Conservation (phyloP, 176 grass and related monocot genomes). For the Zoysia japonica region DNA sequence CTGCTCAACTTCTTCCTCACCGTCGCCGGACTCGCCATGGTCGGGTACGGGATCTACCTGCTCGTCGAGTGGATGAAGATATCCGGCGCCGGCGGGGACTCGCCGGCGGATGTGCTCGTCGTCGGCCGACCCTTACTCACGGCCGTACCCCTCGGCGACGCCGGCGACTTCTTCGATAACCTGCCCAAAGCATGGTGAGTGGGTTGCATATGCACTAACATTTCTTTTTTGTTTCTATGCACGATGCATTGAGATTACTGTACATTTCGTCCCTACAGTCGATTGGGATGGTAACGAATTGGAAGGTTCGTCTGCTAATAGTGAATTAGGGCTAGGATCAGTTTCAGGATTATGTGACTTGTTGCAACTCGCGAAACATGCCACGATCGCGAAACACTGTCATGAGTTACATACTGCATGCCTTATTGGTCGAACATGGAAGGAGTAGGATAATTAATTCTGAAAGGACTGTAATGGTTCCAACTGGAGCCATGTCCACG, state of each 20-base stretch:
- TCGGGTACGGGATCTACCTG: constrained; percentile 83
- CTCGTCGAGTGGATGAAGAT: constrained; percentile 70
- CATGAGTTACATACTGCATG: background rate
- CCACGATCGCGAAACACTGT: background rate
- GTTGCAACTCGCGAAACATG: background rate
- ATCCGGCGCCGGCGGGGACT: constrained; percentile 31
- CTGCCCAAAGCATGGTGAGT: constrained; percentile 94
- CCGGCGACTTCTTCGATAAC: constrained; percentile 56
- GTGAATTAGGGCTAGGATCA: background rate
- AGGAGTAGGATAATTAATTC: background rate
- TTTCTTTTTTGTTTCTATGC: background rate
- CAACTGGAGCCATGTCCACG: background rate
- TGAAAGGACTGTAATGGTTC: constrained; percentile 5
- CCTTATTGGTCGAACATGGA: constrained; percentile 1
- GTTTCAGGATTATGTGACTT: background rate
- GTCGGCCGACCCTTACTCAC: constrained; percentile 70
- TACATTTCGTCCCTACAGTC: background rate
- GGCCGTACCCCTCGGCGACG: constrained; percentile 55
- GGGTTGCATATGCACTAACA: background rate
- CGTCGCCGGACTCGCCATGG: constrained; percentile 78
- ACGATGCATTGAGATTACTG: background rate
- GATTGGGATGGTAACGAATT: constrained; percentile 9
- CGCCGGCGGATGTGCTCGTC: constrained; percentile 51
- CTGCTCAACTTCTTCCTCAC: constrained; percentile 89
- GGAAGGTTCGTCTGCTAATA: background rate